Evolutionary conservation across 495 filamentous ascomycete genomes (phyloP).

Genomic region (Neurospora sp.): DNA sequence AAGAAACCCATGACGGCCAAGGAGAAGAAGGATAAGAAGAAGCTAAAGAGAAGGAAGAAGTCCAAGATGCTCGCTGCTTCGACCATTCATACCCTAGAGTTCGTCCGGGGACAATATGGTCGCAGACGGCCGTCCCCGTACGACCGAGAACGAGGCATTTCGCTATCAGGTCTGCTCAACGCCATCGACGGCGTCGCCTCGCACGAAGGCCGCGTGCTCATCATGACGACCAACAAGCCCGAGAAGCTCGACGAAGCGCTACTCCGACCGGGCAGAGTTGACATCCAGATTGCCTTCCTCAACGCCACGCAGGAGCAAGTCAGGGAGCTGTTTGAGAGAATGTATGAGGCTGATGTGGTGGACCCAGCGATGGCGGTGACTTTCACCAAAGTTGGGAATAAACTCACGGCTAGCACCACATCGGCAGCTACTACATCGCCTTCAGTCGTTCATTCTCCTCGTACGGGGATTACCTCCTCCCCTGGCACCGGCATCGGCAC

Average conservation of each 20-base stretch:
- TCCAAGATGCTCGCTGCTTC: conserved; percentile 20
- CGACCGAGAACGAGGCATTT: conserved; percentile 38
- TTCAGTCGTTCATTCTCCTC: background rate
- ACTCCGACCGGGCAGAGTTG: conserved; percentile 65
- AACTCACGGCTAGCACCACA: background rate
- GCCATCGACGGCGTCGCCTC: conserved; percentile 74
- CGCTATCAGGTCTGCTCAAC: conserved; percentile 72
- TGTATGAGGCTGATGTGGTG: conserved; percentile 45
- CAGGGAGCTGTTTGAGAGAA: conserved; percentile 57
- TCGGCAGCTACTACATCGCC: background rate
- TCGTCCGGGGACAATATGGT: background rate
- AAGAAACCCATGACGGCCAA: conserved; percentile 1
- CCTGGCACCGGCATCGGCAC: background rate
- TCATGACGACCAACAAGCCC: conserved; percentile 79
- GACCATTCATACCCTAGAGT: background rate
- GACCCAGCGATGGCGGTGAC: background rate
- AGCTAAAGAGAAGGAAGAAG: conserved; percentile 20
- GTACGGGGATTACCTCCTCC: background rate
- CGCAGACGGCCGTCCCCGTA: background rate
- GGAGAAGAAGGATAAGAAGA: conserved; percentile 2
- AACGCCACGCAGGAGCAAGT: conserved; percentile 55
- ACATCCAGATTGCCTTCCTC: conserved; percentile 60
- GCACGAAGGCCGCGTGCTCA: conserved; percentile 68
- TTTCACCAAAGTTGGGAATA: background rate
- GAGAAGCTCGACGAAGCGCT: conserved; percentile 67